Evolutionary conservation across 768 basidiomycete species (phyloP).

Genomic region (Amanita rubescens): DNA sequence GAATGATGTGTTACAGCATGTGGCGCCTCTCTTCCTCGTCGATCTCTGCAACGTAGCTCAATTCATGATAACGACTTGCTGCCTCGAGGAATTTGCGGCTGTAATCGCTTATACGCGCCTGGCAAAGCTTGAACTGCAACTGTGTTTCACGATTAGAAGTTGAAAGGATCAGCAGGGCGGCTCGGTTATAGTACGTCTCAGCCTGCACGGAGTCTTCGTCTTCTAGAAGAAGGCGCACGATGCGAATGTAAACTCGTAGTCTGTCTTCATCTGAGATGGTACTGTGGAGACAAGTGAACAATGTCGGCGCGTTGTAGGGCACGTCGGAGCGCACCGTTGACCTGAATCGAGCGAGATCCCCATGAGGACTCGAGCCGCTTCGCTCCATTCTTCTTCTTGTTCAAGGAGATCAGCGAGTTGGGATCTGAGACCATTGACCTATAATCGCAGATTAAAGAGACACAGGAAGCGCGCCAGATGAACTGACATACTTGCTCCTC

Average conservation of each 20-base stretch:
- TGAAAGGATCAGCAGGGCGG: constrained; percentile 80
- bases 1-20: constrained; percentile 62
- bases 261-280: constrained; percentile 77
- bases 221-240: constrained; percentile 89
- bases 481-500: constrained; percentile 81
- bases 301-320: constrained; percentile 2
- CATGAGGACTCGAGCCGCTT: constrained; percentile 87
- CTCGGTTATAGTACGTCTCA: constrained; percentile 97
- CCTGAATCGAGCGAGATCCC: constrained; percentile 88
- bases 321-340: constrained; percentile 52
- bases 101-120: constrained; percentile 93
- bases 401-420: constrained; percentile 90
- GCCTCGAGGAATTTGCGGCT: constrained; percentile 91
- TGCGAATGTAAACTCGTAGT: constrained; percentile 85
- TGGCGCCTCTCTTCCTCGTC: constrained; percentile 90
- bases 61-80: constrained; percentile 87
- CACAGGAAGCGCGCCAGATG: not conserved
- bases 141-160: constrained; percentile 72
- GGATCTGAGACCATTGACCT: constrained; percentile 81
- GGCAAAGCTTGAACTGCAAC: constrained; percentile 83
- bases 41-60: constrained; percentile 85
- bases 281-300: constrained; percentile 24
- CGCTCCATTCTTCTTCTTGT: constrained; percentile 87
- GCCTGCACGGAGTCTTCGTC: constrained; percentile 96
- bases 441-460: constrained; percentile 6